Evolutionary conservation across 371 early-diverging fungal genomes (phyloP), one percentile per base, ranked within the genome.

Genomic region (Mucor piriformis): DNA sequence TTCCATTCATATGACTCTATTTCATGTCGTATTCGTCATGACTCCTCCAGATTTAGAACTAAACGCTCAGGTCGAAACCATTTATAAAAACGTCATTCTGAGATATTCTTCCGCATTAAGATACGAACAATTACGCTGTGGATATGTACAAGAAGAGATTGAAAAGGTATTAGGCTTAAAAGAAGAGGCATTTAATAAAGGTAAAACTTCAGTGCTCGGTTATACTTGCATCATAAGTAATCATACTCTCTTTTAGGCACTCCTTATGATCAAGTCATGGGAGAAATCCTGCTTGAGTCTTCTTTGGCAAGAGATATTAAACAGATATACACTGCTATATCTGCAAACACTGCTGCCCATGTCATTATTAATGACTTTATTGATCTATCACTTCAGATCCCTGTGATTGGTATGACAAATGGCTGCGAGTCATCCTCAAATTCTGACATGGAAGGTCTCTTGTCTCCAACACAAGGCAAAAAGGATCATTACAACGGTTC

Each of bases 1-100:
- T 15, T 69, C 60, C 24, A 71, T 67, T 15, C 78, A 83, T 50
- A 83, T 92, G 76, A 89, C 92, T 6, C 83, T 88, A 64, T 95
- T 95, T 68, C 91, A 93, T 69, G 78, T 95, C 20, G 92, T 93
- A 0, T 90, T 92, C 69, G 92, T 87, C 4, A 59, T 83, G 62
- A 74, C 76, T 21, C 82, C 84, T 3, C 77, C 82, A 7, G 82
- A 86, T 57, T 63, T 84, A 6, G 82, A 85, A 46, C 59, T 85
- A 25, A 85, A 79, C 57, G 57, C 66, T 27, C 85, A 87, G 49
- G 85, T 89, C 0, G 85, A 91, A 33, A 79, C 76, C 18, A 68
- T 91, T 6, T 92, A 92, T 71, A 73, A 80, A n/a, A 80, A 91
- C 65, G 87, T 91, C 42, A 82, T 92, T 11, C 70, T 85, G 37